Evolutionary conservation across 176 grass and related monocot species (phyloP).

Genomic region (Rhynchospora pubera): DNA sequence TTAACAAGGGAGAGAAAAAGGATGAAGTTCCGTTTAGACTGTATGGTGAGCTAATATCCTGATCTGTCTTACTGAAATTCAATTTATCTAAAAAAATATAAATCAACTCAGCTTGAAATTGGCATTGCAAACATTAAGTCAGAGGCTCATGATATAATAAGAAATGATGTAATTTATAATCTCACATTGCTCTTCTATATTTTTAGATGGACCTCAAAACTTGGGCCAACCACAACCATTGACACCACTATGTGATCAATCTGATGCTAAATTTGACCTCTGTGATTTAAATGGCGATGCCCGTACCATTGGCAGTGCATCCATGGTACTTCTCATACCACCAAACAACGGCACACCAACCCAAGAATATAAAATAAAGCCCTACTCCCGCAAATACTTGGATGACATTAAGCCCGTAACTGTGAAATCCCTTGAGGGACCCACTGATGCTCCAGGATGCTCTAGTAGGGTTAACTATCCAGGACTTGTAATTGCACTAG

Average conservation of each 20-base stretch:
- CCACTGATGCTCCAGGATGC: constrained; percentile 26
- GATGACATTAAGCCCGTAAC: constrained; percentile 37
- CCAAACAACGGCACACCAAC: neutral
- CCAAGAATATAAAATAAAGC: constrained; percentile 45
- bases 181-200: neutral
- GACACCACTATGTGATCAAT: constrained; percentile 44
- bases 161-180: neutral
- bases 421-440: constrained; percentile 21
- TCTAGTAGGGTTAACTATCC: constrained; percentile 26
- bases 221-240: constrained; percentile 21
- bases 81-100: too few relatives aligned
- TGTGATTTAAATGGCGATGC: constrained; percentile 38
- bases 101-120: neutral
- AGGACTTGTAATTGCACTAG: constrained; percentile 52
- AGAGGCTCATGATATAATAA: neutral
- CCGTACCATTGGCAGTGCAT: constrained; percentile 25
- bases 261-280: constrained; percentile 46
- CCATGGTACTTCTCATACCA: constrained; percentile 15
- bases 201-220: constrained; percentile 28
- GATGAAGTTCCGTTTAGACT: neutral
- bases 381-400: constrained; percentile 58
- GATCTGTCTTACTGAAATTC: too few relatives aligned
- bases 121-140: neutral
- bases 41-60: constrained; percentile 9
- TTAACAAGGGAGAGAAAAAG: neutral